A percentile compares a stretch with the other conserved stretches of the same genome.
phyloP scores from a whole-genome alignment of 2,329 filamentous ascomycete species.

The Cladosporium sphaerospermum region DNA sequence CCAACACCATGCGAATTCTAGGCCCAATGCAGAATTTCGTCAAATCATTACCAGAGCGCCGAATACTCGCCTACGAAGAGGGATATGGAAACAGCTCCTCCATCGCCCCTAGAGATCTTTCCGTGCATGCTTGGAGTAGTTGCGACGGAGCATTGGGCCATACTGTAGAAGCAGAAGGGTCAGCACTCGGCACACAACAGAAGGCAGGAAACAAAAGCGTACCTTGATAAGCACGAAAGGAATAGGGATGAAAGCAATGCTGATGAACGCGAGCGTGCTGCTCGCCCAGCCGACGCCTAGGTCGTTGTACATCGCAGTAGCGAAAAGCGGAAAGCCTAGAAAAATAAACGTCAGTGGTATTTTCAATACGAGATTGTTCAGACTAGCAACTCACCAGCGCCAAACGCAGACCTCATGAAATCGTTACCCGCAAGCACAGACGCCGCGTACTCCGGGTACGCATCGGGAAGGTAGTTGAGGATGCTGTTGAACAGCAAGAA shows the following conservation, averaged over 20 bases:
- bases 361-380: too few relatives aligned
- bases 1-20: too few relatives aligned
- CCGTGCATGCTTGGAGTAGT: slow-evolving; percentile 30
- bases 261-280: slow-evolving; percentile 36
- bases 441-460: slow-evolving; percentile 35
- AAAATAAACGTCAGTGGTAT: neutral
- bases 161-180: slow-evolving; percentile 14
- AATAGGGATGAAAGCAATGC: slow-evolving; percentile 40
- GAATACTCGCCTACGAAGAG: too few relatives aligned
- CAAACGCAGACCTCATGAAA: slow-evolving; percentile 34
- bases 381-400: slow-evolving; percentile 22
- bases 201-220: slow-evolving; percentile 7
- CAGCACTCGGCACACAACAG: neutral
- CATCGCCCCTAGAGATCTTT: slow-evolving; percentile 28
- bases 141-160: slow-evolving; percentile 31
- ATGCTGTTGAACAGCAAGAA: slow-evolving; percentile 41
- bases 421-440: slow-evolving; percentile 37
- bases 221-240: slow-evolving; percentile 39
- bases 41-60: too few relatives aligned
- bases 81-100: too few relatives aligned
- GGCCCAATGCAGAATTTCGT: too few relatives aligned
- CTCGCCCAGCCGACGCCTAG: slow-evolving; percentile 39
- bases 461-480: slow-evolving; percentile 33
- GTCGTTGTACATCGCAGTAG: slow-evolving; percentile 33
- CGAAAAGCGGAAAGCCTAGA: slow-evolving; percentile 36